A percentile compares a stretch with the other conserved stretches of the same genome.
phyloP scores from a whole-genome alignment of 2,329 filamentous ascomycete genomes.

The Clonostachys rhizophaga region DNA sequence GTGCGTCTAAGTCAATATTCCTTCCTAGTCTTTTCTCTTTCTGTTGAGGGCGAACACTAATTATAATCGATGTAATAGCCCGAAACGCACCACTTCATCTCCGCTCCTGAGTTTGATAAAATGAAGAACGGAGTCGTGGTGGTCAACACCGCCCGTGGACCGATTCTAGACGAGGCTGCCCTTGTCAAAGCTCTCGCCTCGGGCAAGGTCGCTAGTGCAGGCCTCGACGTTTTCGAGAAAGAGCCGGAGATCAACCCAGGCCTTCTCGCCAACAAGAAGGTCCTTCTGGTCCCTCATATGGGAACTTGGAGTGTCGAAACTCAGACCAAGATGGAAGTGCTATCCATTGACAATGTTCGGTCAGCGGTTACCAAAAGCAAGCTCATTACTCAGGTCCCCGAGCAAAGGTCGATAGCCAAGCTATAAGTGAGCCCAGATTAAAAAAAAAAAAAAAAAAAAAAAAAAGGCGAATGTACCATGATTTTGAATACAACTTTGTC shows the following conservation, averaged over 20 bases:
- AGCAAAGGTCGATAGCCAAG: conserved; percentile 42
- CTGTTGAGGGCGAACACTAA: too few relatives aligned
- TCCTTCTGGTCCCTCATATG: conserved; percentile 79
- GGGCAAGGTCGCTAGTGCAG: conserved; percentile 65
- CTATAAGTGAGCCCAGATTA: too few relatives aligned
- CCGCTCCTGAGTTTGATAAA: conserved; percentile 61
- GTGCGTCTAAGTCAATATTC: too few relatives aligned
- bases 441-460: too few relatives aligned
- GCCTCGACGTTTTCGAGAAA: conserved; percentile 79
- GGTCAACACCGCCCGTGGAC: conserved; percentile 79
- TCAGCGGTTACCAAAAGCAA: conserved; percentile 56
- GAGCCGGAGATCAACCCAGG: conserved; percentile 74
- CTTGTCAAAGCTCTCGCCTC: conserved; percentile 68
- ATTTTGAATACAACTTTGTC: too few relatives aligned
- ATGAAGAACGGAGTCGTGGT: conserved; percentile 78
- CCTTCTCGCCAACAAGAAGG: conserved; percentile 63
- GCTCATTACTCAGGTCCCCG: conserved; percentile 66
- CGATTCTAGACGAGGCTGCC: conserved; percentile 76
- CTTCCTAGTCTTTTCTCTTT: neutral
- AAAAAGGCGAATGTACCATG: too few relatives aligned
- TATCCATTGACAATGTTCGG: conserved; percentile 67
- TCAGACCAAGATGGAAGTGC: conserved; percentile 66
- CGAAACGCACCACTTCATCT: conserved; percentile 72
- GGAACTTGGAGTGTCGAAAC: conserved; percentile 74
- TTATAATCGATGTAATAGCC: conserved; percentile 21